Conservation (phyloP, 176 grass and related monocot genomes). For the Canna indica region DNA sequence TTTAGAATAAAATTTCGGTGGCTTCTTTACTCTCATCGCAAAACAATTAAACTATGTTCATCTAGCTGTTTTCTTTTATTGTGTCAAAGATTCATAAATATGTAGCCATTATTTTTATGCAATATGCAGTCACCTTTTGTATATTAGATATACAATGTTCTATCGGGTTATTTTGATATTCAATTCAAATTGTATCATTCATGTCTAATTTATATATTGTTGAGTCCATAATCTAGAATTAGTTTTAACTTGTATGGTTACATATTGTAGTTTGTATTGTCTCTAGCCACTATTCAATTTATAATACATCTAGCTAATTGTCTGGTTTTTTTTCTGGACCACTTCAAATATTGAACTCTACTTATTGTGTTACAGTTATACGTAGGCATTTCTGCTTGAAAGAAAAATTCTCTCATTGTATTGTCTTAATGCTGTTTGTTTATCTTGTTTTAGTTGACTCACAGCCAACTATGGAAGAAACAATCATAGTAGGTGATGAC, state of each 20-base stretch:
- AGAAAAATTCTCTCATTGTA: not conserved
- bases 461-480: conserved; percentile 87
- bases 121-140: too few relatives aligned
- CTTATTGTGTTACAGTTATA: not conserved
- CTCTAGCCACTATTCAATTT: not conserved
- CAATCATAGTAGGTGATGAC: conserved; percentile 81
- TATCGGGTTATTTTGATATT: too few relatives aligned
- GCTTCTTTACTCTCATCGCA: too few relatives aligned
- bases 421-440: not conserved
- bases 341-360: not conserved
- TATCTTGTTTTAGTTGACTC: conserved; percentile 49
- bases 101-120: too few relatives aligned
- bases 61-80: too few relatives aligned
- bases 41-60: too few relatives aligned
- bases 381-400: not conserved
- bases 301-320: not conserved
- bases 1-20: too few relatives aligned
- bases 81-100: too few relatives aligned
- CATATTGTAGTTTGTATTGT: not conserved
- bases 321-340: not conserved
- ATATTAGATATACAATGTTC: too few relatives aligned
- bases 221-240: not conserved
- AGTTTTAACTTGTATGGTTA: not conserved
- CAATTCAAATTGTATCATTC: too few relatives aligned
- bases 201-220: too few relatives aligned